Conservation (phyloP, 306 rosid species). For the Sicyos baderoa region DNA sequence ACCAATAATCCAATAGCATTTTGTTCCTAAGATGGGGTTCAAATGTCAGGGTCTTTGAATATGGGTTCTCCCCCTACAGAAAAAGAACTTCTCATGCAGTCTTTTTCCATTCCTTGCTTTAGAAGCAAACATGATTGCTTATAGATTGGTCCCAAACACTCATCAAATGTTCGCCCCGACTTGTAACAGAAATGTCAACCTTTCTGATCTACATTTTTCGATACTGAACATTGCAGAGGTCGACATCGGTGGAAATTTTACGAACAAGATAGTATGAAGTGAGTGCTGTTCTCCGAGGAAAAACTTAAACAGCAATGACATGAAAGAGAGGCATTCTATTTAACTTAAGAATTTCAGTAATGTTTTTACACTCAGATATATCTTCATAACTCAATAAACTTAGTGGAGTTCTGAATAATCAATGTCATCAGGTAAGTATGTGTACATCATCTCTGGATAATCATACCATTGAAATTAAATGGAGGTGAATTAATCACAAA, state of each 20-base stretch:
- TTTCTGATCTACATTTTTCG: no score
- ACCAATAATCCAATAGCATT: no score
- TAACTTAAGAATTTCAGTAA: constrained; percentile 6
- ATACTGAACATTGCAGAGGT: no score
- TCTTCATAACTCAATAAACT: constrained; percentile 7
- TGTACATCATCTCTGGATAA: constrained; percentile 9
- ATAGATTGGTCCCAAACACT: constrained; percentile 17
- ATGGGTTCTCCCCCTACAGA: constrained; percentile 31
- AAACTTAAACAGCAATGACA: neutral
- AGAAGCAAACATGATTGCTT: constrained; percentile 22
- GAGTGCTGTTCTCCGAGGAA: neutral
- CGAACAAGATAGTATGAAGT: neutral
- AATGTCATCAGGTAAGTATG: constrained; percentile 5
- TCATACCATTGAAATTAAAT: neutral
- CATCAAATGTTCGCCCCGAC: neutral
- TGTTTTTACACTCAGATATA: constrained; percentile 20
- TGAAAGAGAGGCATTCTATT: constrained; percentile 8
- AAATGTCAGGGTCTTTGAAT: constrained; percentile 6
- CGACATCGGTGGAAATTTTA: neutral
- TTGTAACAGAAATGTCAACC: no score
- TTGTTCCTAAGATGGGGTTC: no score
- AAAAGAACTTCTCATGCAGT: constrained; percentile 1
- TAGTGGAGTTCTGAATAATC: constrained; percentile 8
- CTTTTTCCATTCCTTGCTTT: constrained; percentile 17
- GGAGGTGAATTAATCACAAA: constrained; percentile 14